Evolutionary conservation across 2,329 filamentous ascomycete species (phyloP), one percentile per base, ranked within the genome.

Genomic region (Xylaria sp.): DNA sequence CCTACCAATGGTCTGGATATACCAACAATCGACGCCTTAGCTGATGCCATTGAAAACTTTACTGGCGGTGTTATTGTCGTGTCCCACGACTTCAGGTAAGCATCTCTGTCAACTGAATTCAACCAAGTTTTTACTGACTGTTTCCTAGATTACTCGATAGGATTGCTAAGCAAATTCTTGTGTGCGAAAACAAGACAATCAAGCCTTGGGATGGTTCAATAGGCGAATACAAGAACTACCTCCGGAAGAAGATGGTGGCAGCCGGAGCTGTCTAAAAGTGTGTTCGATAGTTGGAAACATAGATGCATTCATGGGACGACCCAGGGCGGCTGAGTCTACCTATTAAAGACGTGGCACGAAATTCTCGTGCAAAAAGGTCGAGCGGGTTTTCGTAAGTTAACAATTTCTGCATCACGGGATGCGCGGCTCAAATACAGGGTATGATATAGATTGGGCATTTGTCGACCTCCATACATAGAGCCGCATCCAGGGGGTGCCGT

Each of bases 1-100:
- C 97, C 96, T 82, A 99, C 96, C 81, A 99, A 99, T 90, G 96
- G 96, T 88, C 87, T 99, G 72, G 96, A 99, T 87, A 99, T 99
- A 74, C 94, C 96, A 35, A 98, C 96, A 63, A 99, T 99, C 78
- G 96, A 99, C 86, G 94, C 92, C 83, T 84, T 99, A 84, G 97
- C 96, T 2, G 95, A 99, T 79, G 96, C 96, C 76, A 99, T 99
- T 85, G 97, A 98, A 79, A 92, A 93, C 69, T 99, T 93, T 82
- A 94, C 90, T 74, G 96, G 96, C 78, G 96, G 97, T 92, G 95
- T 98, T 60, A 93, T 98, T 63, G 95, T 98, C 73, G 96, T 99
- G 66, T 97, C 92, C 77, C 96, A 99, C 92, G 96, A 99, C 83
- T 99, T 99, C 89, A 92, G 94, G 94, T 97, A 89, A 81, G 90